These are phyloP conservation scores for Tripterygium wilfordii DNA, from an alignment of 177 flowering plant species.

Conservation along the genomic window DNA sequence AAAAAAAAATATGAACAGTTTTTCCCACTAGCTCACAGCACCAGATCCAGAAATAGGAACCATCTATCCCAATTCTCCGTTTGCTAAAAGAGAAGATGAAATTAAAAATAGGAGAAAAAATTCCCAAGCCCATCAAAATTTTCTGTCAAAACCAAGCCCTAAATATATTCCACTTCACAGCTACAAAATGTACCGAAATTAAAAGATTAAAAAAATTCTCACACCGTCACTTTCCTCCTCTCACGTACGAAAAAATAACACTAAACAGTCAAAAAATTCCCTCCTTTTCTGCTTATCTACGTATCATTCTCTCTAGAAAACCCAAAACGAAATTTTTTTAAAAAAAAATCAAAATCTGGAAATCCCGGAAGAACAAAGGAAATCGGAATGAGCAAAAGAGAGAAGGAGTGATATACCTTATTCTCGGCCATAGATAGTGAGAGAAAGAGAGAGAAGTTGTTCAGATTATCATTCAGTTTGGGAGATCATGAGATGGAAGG, in stretches of 20 bases:
- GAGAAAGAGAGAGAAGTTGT: neutral
- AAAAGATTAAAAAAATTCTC: no score
- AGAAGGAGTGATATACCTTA: constrained; percentile 13
- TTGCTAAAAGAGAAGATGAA: no score
- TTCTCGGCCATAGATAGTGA: constrained; percentile 25
- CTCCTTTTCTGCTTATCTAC: no score
- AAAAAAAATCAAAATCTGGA: neutral
- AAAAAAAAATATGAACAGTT: neutral
- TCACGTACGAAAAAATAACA: no score
- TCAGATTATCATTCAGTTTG: neutral
- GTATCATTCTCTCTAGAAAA: no score
- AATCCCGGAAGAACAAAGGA: neutral
- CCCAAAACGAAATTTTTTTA: neutral
- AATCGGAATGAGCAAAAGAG: neutral
- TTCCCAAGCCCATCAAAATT: no score
- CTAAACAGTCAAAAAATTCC: neutral
- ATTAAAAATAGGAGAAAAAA: no score
- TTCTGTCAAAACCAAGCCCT: no score
- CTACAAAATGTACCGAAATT: no score
- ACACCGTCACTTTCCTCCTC: no score
- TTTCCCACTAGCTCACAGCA: neutral
- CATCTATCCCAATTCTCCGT: no score
- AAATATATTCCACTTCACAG: no score
- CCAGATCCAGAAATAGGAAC: neutral
- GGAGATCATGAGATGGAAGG: neutral